Conservation (phyloP, 2,329 filamentous ascomycete genomes). For the Sporothrix dimorphospora region DNA sequence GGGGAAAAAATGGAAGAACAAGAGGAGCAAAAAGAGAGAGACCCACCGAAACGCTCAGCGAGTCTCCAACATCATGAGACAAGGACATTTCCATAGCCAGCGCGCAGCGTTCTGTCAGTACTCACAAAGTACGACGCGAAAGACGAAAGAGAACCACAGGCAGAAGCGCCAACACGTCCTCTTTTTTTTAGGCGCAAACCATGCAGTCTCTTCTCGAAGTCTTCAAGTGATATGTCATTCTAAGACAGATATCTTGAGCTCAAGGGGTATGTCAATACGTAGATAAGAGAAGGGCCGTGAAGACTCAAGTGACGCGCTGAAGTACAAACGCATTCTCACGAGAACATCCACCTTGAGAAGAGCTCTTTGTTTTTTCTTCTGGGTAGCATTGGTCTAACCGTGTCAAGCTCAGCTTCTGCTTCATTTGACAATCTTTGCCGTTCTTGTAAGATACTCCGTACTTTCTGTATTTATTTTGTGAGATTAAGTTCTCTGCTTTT, state of each 20-base stretch:
- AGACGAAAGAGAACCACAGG: not conserved
- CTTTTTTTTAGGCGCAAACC: not conserved
- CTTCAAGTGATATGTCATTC: not conserved
- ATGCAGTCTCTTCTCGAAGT: not conserved
- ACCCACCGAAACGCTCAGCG: not conserved
- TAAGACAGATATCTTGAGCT: not conserved
- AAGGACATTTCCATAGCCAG: constrained; percentile 1
- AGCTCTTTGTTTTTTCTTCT: not conserved
- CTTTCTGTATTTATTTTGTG: not conserved
- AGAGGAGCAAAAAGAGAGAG: not conserved
- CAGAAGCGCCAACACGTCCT: not conserved
- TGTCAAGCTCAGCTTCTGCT: not conserved
- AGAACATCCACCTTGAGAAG: too few species aligned
- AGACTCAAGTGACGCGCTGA: not conserved
- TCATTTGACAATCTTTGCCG: not conserved
- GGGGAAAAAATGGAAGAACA: not conserved
- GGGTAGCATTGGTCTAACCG: constrained; percentile 11
- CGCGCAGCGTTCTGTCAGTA: not conserved
- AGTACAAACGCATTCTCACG: not conserved
- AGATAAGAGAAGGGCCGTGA: not conserved
- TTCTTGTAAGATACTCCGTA: too few species aligned
- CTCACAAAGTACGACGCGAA: not conserved
- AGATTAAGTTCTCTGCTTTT: not conserved
- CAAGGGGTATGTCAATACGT: not conserved
- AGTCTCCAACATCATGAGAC: not conserved